phyloP scores from a whole-genome alignment of 2,329 filamentous ascomycete genomes.

The Epichloe sibirici region DNA sequence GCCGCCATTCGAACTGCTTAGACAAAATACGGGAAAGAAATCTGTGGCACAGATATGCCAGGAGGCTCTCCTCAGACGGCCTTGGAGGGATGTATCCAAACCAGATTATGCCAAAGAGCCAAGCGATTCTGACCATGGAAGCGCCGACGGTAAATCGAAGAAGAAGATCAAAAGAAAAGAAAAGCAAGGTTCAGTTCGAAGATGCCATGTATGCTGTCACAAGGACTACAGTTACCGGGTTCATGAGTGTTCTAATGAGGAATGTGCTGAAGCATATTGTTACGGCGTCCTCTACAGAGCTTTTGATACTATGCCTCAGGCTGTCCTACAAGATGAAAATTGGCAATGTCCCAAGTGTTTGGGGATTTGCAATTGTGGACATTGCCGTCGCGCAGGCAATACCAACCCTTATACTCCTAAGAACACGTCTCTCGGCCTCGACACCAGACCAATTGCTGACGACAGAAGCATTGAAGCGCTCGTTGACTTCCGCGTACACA shows the following conservation, averaged over 20 bases:
- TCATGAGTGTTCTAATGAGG: conserved; percentile 58
- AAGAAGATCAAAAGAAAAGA: conserved; percentile 44
- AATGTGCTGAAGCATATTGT: conserved; percentile 70
- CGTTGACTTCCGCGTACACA: conserved; percentile 83
- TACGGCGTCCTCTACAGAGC: conserved; percentile 88
- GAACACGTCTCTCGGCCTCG: conserved; percentile 77
- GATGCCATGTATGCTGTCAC: conserved; percentile 75
- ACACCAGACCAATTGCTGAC: conserved; percentile 83
- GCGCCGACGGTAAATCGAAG: conserved; percentile 48
- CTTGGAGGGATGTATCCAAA: conserved; percentile 72
- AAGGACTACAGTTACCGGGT: conserved; percentile 76
- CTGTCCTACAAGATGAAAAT: conserved; percentile 63
- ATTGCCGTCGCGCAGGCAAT: conserved; percentile 55
- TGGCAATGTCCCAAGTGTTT: conserved; percentile 87
- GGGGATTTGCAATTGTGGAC: conserved; percentile 75
- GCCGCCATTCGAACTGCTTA: conserved; percentile 57
- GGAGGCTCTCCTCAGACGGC: conserved; percentile 66
- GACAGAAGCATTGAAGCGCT: conserved; percentile 80
- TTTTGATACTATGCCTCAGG: conserved; percentile 79
- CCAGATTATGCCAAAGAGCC: conserved; percentile 35
- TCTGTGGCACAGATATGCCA: conserved; percentile 89
- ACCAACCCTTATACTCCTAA: conserved; percentile 75
- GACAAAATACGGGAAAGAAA: conserved; percentile 56
- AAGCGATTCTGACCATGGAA: conserved; percentile 42
- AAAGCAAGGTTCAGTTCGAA: conserved; percentile 41